phyloP scores from a whole-genome alignment of 805 yeast species.

The Starmera dryadoides region DNA sequence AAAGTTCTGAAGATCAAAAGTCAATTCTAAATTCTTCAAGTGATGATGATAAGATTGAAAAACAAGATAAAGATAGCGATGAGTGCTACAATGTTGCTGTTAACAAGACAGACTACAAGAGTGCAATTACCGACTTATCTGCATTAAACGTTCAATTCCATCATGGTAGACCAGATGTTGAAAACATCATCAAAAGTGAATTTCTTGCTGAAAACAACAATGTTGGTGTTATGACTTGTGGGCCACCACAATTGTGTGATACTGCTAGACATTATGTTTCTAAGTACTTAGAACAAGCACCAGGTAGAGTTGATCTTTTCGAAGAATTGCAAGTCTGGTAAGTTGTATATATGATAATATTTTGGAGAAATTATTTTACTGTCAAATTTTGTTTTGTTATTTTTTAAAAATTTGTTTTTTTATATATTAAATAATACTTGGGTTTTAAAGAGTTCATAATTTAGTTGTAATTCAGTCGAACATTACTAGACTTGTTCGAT shows the following conservation, averaged over 20 bases:
- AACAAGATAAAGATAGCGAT: conserved; percentile 22
- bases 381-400: too few relatives aligned
- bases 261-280: conserved; percentile 43
- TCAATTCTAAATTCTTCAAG: not conserved
- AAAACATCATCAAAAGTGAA: conserved; percentile 28
- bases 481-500: too few relatives aligned
- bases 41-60: conserved; percentile 19
- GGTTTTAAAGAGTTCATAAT: too few relatives aligned
- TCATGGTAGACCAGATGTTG: conserved; percentile 40
- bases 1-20: conserved; percentile 14
- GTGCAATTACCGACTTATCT: not conserved
- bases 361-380: too few relatives aligned
- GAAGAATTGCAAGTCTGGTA: conserved; percentile 77
- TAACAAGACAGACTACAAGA: not conserved
- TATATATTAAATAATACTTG: too few relatives aligned
- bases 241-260: not conserved
- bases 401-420: too few relatives aligned
- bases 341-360: not conserved
- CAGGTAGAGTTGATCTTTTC: conserved; percentile 57
- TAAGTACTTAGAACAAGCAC: conserved; percentile 28
- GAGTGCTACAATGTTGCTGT: too few relatives aligned
- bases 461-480: too few relatives aligned
- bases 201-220: conserved; percentile 32
- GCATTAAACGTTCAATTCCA: conserved; percentile 17
- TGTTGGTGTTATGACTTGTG: conserved; percentile 51